Conservation (phyloP, 306 rosid genomes). For the Trifolium fragiferum region DNA sequence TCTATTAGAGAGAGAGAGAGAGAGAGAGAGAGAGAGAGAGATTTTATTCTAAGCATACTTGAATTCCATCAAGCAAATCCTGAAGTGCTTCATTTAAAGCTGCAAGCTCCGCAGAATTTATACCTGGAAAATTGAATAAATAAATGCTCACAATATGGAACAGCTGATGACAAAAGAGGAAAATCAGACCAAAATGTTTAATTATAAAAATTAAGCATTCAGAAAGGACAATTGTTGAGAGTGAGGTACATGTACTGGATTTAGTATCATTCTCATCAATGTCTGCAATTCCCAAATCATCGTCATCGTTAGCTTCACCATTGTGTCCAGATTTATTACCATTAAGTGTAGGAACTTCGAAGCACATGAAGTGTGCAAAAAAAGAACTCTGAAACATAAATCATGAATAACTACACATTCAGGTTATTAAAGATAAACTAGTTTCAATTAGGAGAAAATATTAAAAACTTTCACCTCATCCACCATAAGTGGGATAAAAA, state of each 20-base stretch:
- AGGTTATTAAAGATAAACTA: conserved; percentile 14
- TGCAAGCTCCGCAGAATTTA: conserved; percentile 68
- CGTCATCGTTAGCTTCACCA: conserved; percentile 56
- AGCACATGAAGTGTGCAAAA: conserved; percentile 93
- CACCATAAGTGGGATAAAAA: conserved; percentile 94
- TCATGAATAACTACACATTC: conserved; percentile 36
- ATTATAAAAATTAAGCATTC: neutral
- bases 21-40: neutral
- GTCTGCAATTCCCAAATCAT: conserved; percentile 86
- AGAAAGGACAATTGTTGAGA: conserved; percentile 9
- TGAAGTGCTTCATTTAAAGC: conserved; percentile 85
- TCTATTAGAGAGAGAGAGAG: too few species aligned
- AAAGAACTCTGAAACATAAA: conserved; percentile 79
- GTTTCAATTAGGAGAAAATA: conserved; percentile 1
- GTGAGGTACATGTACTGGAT: conserved; percentile 49
- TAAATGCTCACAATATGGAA: conserved; percentile 34
- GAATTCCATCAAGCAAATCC: conserved; percentile 94
- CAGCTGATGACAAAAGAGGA: conserved; percentile 39
- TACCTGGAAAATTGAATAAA: conserved; percentile 53
- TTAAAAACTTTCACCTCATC: conserved; percentile 77
- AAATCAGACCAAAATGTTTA: conserved; percentile 11
- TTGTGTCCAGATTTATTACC: conserved; percentile 56
- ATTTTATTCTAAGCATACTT: conserved; percentile 56
- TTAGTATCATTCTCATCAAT: conserved; percentile 72
- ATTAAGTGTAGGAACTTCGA: conserved; percentile 77